Conservation (phyloP, 1,139 yeast genomes). For the Nadsonia starkeyi-henricii region DNA sequence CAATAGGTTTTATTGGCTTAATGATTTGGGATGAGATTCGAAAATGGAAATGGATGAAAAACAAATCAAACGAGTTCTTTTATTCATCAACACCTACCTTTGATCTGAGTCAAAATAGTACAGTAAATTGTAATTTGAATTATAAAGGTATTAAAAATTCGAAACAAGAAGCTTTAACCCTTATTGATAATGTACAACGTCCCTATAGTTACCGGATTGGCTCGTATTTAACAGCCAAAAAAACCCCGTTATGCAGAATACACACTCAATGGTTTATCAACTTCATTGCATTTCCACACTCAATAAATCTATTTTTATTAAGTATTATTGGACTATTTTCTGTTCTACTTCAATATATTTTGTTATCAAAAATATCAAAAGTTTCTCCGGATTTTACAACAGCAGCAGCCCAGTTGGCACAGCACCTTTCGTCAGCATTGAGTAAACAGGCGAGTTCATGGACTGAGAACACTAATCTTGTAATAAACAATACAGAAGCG, state of each 20-base stretch:
- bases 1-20: not conserved
- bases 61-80: not conserved
- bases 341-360: not conserved
- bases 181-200: not conserved
- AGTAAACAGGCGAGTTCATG: conserved; percentile 24
- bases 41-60: not conserved
- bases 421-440: conserved; percentile 11
- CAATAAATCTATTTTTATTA: conserved; percentile 1
- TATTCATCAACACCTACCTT: not conserved
- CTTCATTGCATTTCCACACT: conserved; percentile 1
- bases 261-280: conserved; percentile 4
- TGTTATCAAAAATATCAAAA: not conserved
- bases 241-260: too few species aligned
- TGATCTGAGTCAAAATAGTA: too few species aligned
- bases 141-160: too few species aligned
- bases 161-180: not conserved
- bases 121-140: too few species aligned
- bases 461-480: conserved; percentile 38
- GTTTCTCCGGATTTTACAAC: not conserved
- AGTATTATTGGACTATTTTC: conserved; percentile 1
- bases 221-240: not conserved
- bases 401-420: conserved; percentile 1
- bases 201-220: not conserved
- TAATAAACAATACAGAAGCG: conserved; percentile 31
- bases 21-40: not conserved